These are phyloP conservation scores for Firmiana major DNA, from an alignment of 345 rosid genomes.

Conservation along the genomic window DNA sequence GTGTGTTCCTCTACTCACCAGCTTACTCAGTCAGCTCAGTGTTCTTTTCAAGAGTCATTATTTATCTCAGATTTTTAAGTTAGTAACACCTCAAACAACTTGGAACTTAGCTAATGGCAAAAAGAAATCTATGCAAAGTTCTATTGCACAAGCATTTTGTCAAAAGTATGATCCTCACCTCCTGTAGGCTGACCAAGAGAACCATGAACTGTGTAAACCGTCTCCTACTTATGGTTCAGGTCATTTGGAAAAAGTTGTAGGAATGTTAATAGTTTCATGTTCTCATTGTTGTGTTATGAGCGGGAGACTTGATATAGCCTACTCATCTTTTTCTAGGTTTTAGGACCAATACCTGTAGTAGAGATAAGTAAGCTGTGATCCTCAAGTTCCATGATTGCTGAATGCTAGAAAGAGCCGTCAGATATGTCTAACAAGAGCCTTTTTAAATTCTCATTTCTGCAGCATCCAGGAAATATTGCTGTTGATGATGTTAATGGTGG, in stretches of 20 bases:
- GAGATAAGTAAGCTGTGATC: neutral
- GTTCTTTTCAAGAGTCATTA: neutral
- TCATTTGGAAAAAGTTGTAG: neutral
- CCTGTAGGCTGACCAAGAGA: neutral
- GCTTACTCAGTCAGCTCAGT: neutral
- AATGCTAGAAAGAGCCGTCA: neutral
- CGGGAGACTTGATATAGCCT: neutral
- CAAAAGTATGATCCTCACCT: too few relatives aligned
- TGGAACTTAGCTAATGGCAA: neutral
- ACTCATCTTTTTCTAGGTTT: neutral
- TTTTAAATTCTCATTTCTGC: constrained; percentile 12
- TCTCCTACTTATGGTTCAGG: neutral
- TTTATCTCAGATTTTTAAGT: neutral
- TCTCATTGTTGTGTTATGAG: neutral
- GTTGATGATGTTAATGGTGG: constrained; percentile 99
- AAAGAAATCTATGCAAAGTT: neutral
- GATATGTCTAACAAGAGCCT: neutral
- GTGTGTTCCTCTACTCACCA: neutral
- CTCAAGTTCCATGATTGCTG: constrained; percentile 7
- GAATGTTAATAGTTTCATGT: neutral
- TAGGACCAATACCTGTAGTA: neutral
- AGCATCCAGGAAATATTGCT: constrained; percentile 99
- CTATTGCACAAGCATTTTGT: neutral
- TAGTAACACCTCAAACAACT: neutral
- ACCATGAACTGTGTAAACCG: neutral